phyloP scores from a whole-genome alignment of 2,329 filamentous ascomycete genomes.

The Microdochium trichocladiopsis region DNA sequence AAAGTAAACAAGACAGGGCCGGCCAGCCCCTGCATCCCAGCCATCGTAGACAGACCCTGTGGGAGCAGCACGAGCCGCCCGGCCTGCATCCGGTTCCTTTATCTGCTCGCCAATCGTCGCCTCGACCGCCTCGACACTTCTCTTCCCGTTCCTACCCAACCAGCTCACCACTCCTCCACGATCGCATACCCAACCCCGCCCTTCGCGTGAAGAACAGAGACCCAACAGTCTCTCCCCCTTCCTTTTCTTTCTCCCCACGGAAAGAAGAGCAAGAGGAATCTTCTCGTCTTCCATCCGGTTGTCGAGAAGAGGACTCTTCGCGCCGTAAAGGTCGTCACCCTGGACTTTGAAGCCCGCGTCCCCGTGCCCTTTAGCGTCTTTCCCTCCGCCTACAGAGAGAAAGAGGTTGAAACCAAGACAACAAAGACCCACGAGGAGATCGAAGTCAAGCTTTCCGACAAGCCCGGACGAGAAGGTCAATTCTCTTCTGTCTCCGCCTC shows the following conservation, averaged over 20 bases:
- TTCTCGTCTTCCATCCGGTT: conserved; percentile 58
- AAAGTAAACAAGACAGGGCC: background rate
- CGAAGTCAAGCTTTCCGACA: conserved; percentile 70
- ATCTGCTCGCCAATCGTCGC: conserved; percentile 17
- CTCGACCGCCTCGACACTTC: conserved; percentile 21
- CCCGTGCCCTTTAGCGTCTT: conserved; percentile 99
- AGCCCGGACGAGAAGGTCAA: conserved; percentile 98
- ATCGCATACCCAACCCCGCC: conserved; percentile 9
- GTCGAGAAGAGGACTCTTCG: conserved; percentile 36
- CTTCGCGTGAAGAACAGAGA: conserved; percentile 24
- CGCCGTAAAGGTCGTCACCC: conserved; percentile 74
- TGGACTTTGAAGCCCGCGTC: conserved; percentile 99
- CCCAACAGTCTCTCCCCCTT: conserved; percentile 30
- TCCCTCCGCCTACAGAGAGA: conserved; percentile 87
- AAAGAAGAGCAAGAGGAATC: conserved; percentile 60
- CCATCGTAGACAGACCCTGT: background rate
- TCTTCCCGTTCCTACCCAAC: conserved; percentile 16
- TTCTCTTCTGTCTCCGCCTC: conserved; percentile 65
- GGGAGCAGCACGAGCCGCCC: background rate
- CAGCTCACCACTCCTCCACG: conserved; percentile 17
- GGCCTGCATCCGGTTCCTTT: conserved; percentile 1
- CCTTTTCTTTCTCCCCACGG: conserved; percentile 33
- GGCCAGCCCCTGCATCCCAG: background rate
- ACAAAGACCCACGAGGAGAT: conserved; percentile 80
- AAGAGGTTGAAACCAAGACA: conserved; percentile 34